Conservation (phyloP, 768 basidiomycete genomes). For the Coprinopsis cinerea region DNA sequence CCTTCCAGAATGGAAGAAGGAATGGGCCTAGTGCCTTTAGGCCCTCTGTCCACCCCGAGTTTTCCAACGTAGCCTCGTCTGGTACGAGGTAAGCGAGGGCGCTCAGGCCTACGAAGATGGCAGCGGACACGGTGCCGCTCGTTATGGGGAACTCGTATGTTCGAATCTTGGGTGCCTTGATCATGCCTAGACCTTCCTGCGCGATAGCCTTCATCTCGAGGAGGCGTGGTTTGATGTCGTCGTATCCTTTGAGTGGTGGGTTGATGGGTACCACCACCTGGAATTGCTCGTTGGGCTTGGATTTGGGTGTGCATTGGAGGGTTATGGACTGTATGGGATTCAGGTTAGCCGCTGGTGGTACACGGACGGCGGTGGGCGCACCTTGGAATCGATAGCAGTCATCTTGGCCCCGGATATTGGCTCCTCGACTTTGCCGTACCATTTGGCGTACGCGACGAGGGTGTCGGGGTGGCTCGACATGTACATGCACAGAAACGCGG, state of each 20-base stretch:
- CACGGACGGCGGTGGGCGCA: no score
- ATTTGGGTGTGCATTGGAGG: slow-evolving; percentile 53
- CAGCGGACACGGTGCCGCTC: not conserved
- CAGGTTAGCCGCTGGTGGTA: no score
- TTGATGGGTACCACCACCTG: slow-evolving; percentile 55
- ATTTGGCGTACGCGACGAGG: slow-evolving; percentile 75
- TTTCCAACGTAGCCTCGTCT: slow-evolving; percentile 14
- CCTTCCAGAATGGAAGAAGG: slow-evolving; percentile 23
- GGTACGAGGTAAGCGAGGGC: slow-evolving; percentile 14
- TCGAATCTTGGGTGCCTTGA: slow-evolving; percentile 55
- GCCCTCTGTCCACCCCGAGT: not conserved
- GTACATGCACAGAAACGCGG: slow-evolving; percentile 74
- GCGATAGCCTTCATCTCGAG: slow-evolving; percentile 77
- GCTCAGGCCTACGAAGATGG: not conserved
- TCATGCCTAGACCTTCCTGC: slow-evolving; percentile 76
- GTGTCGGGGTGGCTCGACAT: slow-evolving; percentile 84
- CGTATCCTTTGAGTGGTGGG: slow-evolving; percentile 68
- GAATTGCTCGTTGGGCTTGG: slow-evolving; percentile 32
- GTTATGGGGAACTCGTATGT: slow-evolving; percentile 43
- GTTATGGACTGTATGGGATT: slow-evolving; percentile 84
- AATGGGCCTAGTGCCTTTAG: not conserved
- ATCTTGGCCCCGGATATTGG: slow-evolving; percentile 61
- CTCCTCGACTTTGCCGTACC: slow-evolving; percentile 60
- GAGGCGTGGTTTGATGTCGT: slow-evolving; percentile 77
- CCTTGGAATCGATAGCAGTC: slow-evolving; percentile 41